Conservation (phyloP, 2,329 filamentous ascomycete genomes). For the Hyphodiscus sp. region DNA sequence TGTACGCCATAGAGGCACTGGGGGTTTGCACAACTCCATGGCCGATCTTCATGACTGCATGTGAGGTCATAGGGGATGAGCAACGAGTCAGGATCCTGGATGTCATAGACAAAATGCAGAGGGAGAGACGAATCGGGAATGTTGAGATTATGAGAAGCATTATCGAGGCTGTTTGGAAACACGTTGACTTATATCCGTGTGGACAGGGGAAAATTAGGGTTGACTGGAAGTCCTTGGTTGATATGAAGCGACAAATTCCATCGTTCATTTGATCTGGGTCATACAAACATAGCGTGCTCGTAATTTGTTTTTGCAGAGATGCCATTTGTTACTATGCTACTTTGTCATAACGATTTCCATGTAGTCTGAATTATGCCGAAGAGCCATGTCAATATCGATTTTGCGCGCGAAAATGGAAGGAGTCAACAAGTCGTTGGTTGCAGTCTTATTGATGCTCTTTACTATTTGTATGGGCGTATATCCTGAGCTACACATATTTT, state of each 20-base stretch:
- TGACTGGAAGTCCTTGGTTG: conserved; percentile 6
- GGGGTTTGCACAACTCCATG: conserved; percentile 42
- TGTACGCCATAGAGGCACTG: conserved; percentile 32
- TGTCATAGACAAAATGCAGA: conserved; percentile 37
- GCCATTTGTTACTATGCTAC: too few relatives aligned
- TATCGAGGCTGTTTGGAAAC: conserved; percentile 41
- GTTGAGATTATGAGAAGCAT: conserved; percentile 37
- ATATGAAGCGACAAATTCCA: conserved; percentile 1
- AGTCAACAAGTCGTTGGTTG: too few relatives aligned
- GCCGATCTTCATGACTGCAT: conserved; percentile 42
- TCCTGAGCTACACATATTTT: too few relatives aligned
- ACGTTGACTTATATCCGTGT: conserved; percentile 32
- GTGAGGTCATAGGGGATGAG: conserved; percentile 36
- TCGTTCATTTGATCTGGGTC: conserved; percentile 2
- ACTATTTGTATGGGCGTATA: too few relatives aligned
- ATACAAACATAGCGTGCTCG: too few relatives aligned
- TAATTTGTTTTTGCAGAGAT: too few relatives aligned
- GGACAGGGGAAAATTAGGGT: not conserved
- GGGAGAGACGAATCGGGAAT: conserved; percentile 39
- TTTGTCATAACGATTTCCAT: too few relatives aligned
- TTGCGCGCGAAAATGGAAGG: too few relatives aligned
- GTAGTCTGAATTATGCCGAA: too few relatives aligned
- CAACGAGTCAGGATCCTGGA: conserved; percentile 36
- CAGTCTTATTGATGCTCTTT: too few relatives aligned
- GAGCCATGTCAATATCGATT: too few relatives aligned